These are phyloP conservation scores for Fragilariopsis cylindrus DNA, from an alignment of 108 stramenopile species.

Conservation along the genomic window DNA sequence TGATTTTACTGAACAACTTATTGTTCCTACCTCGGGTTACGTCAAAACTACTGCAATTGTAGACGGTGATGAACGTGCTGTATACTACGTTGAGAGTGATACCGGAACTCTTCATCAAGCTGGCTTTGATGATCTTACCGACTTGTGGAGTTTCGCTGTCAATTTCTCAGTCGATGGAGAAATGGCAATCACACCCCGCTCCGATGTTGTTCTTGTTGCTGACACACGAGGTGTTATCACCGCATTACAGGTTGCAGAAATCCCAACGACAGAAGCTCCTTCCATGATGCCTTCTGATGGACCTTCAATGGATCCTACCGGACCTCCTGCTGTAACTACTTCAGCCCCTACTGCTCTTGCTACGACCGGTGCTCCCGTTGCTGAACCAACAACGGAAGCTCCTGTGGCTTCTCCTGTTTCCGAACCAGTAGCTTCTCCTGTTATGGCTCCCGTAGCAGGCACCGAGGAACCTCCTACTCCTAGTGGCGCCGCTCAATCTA, in stretches of 20 bases:
- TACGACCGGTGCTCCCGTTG: slow-evolving; percentile 10
- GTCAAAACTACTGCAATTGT: slow-evolving; percentile 27
- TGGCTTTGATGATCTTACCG: slow-evolving; percentile 13
- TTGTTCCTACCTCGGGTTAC: slow-evolving; percentile 1
- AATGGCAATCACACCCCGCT: slow-evolving; percentile 28
- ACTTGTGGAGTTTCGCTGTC: slow-evolving; percentile 20
- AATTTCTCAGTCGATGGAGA: slow-evolving; percentile 28
- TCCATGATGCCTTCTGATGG: slow-evolving; percentile 16
- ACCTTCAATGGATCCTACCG: slow-evolving; percentile 17
- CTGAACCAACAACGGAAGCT: neutral
- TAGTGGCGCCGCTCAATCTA: neutral
- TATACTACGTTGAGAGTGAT: slow-evolving; percentile 32
- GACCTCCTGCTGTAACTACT: slow-evolving; percentile 9
- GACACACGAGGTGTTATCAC: slow-evolving; percentile 19
- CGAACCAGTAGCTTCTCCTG: slow-evolving; percentile 1
- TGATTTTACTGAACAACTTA: neutral
- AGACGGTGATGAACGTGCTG: slow-evolving; percentile 26
- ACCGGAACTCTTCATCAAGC: slow-evolving; percentile 28
- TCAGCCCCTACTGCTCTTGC: neutral
- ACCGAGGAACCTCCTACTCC: neutral
- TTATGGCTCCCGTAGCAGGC: neutral
- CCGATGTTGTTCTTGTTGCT: slow-evolving; percentile 22
- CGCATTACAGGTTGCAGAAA: slow-evolving; percentile 24
- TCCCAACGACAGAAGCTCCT: slow-evolving; percentile 21
- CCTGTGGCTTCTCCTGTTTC: neutral